phyloP scores from a whole-genome alignment of 805 yeast species.

The Wickerhamiella occidentalis region DNA sequence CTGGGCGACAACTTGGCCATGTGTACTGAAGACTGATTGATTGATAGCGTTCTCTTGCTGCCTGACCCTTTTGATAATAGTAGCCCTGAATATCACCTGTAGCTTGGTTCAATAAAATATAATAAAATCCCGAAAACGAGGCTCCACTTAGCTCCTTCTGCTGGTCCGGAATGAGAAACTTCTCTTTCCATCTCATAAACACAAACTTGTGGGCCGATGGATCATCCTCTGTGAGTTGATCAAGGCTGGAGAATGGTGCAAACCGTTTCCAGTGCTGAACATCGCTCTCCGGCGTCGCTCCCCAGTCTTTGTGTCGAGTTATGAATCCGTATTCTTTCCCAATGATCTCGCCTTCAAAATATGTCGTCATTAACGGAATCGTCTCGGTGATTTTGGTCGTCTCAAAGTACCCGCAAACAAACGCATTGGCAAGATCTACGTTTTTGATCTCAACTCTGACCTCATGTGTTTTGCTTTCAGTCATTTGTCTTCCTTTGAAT shows the following conservation, averaged over 20 bases:
- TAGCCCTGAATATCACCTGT: slow-evolving; percentile 70
- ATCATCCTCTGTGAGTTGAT: slow-evolving; percentile 12
- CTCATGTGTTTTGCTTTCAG: slow-evolving; percentile 51
- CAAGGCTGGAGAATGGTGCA: slow-evolving; percentile 23
- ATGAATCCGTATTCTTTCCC: slow-evolving; percentile 47
- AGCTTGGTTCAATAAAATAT: slow-evolving; percentile 65
- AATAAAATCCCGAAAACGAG: slow-evolving; percentile 86
- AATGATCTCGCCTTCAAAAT: slow-evolving; percentile 59
- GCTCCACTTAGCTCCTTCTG: slow-evolving; percentile 52
- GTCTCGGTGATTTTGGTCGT: slow-evolving; percentile 50
- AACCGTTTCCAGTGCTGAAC: slow-evolving; percentile 57
- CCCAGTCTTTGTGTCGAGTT: slow-evolving; percentile 51
- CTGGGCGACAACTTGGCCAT: not conserved
- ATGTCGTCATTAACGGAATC: slow-evolving; percentile 55
- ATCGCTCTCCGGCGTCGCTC: slow-evolving; percentile 47
- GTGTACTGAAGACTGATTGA: slow-evolving; percentile 4
- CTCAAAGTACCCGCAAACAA: slow-evolving; percentile 47
- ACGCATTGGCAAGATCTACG: slow-evolving; percentile 48
- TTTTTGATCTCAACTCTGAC: slow-evolving; percentile 57
- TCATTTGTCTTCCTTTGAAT: slow-evolving; percentile 59
- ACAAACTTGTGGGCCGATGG: slow-evolving; percentile 20
- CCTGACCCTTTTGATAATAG: slow-evolving; percentile 37
- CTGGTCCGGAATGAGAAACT: slow-evolving; percentile 73
- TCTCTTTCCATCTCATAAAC: slow-evolving; percentile 94
- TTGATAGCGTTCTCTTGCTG: slow-evolving; percentile 11